These are phyloP conservation scores for Whalleya microplaca DNA, from an alignment of 2,329 filamentous ascomycete genomes.

Conservation along the genomic window DNA sequence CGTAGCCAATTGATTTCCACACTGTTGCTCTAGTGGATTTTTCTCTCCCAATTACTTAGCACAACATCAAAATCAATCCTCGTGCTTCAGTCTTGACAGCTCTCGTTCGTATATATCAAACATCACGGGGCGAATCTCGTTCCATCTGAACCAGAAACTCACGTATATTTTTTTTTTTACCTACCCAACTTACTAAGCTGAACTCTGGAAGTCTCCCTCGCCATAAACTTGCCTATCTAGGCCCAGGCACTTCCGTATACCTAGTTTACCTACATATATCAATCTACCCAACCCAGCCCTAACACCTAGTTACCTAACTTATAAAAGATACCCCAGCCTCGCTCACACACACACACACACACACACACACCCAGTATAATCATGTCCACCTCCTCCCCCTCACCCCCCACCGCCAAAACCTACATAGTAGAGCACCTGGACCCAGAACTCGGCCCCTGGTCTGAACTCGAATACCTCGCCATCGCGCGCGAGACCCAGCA, in stretches of 20 bases:
- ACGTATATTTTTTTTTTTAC: background rate
- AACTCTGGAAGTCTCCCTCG: too few relatives aligned
- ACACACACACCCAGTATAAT: too few relatives aligned
- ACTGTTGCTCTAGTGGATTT: background rate
- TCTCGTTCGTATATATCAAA: background rate
- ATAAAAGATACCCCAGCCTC: too few relatives aligned
- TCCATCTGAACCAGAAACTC: background rate
- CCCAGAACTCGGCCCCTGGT: constrained; percentile 92
- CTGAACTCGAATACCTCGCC: constrained; percentile 85
- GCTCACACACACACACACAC: too few relatives aligned
- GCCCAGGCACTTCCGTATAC: too few relatives aligned
- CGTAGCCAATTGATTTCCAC: constrained; percentile 1
- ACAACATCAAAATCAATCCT: background rate
- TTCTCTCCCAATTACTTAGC: background rate
- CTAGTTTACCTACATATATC: too few relatives aligned
- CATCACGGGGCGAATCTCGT: background rate
- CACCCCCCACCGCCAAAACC: constrained; percentile 54
- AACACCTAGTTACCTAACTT: too few relatives aligned
- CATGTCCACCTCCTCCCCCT: too few relatives aligned
- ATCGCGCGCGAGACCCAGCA: constrained; percentile 80
- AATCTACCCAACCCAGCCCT: too few relatives aligned
- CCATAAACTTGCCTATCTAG: too few relatives aligned
- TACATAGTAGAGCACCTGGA: constrained; percentile 98
- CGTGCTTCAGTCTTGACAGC: too few relatives aligned
- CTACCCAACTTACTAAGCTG: too few relatives aligned